These are phyloP conservation scores for Ophiognomonia clavigignenti-juglandacearum DNA, from an alignment of 2,329 filamentous ascomycete genomes.

Conservation along the genomic window DNA sequence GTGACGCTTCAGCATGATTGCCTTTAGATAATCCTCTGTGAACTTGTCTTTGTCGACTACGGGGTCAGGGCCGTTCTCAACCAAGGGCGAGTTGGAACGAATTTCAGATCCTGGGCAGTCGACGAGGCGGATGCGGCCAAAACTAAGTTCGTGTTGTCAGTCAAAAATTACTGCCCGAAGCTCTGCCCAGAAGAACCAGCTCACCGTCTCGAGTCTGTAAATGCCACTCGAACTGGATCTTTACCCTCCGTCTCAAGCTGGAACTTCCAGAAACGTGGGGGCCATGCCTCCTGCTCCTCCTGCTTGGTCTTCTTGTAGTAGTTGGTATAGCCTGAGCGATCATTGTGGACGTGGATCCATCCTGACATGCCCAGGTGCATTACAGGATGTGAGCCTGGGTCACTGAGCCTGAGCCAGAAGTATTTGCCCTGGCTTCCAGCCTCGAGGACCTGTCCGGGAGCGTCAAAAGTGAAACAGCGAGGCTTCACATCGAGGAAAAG, in stretches of 20 bases:
- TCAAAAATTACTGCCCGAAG: background rate
- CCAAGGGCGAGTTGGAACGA: slow-evolving; percentile 69
- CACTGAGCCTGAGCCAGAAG: slow-evolving; percentile 70
- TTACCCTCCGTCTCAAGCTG: slow-evolving; percentile 59
- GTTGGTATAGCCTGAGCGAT: slow-evolving; percentile 71
- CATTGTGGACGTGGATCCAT: slow-evolving; percentile 83
- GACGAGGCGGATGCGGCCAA: slow-evolving; percentile 76
- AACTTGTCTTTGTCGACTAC: slow-evolving; percentile 75
- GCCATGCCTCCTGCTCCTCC: slow-evolving; percentile 64
- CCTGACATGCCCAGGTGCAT: slow-evolving; percentile 81
- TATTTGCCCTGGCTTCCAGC: slow-evolving; percentile 93
- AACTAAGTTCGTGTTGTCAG: slow-evolving; percentile 20
- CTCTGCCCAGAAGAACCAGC: background rate
- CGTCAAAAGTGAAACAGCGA: background rate
- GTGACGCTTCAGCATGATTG: slow-evolving; percentile 67
- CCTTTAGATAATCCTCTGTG: slow-evolving; percentile 69
- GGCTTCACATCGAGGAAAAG: background rate
- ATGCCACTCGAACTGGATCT: slow-evolving; percentile 61
- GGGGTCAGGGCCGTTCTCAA: slow-evolving; percentile 91
- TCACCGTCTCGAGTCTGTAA: slow-evolving; percentile 70
- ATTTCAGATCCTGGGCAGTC: slow-evolving; percentile 75
- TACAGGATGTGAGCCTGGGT: slow-evolving; percentile 76
- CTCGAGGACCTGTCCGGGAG: slow-evolving; percentile 42
- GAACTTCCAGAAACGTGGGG: slow-evolving; percentile 88
- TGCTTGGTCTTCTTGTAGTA: slow-evolving; percentile 71